A percentile compares a stretch with the other conserved stretches of the same genome.
phyloP scores from a whole-genome alignment of 805 yeast species.

The Komagataella phaffii region DNA sequence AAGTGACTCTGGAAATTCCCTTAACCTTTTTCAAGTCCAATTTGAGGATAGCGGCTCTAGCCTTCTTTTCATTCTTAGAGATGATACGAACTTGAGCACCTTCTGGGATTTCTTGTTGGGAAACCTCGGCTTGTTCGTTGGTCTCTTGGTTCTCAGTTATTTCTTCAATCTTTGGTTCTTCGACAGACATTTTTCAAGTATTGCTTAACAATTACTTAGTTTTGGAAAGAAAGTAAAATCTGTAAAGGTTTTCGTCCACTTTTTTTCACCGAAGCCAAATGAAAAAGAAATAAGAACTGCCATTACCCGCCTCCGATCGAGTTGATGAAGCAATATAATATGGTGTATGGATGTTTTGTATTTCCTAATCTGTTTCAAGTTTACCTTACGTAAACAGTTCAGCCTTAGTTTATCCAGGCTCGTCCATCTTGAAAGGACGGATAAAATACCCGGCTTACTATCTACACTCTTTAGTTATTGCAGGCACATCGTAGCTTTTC shows the following conservation, averaged over 20 bases:
- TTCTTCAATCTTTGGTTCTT: constrained; percentile 18
- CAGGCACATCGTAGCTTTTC: background rate
- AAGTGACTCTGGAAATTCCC: constrained; percentile 91
- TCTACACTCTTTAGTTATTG: background rate
- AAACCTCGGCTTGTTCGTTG: background rate
- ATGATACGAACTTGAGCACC: constrained; percentile 74
- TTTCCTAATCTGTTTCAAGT: background rate
- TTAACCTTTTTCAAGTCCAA: constrained; percentile 81
- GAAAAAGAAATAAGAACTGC: background rate
- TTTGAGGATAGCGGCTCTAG: constrained; percentile 80
- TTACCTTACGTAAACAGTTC: background rate
- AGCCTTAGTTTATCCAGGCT: background rate
- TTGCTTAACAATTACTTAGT: background rate
- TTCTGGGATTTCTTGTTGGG: constrained; percentile 45
- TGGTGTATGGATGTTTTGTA: background rate
- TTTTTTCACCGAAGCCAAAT: background rate
- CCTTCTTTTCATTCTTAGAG: constrained; percentile 90
- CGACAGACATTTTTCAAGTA: constrained; percentile 14
- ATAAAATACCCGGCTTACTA: background rate
- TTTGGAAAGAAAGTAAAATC: background rate
- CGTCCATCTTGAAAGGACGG: background rate
- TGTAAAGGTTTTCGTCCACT: background rate
- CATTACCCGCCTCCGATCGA: background rate
- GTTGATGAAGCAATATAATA: too few relatives aligned
- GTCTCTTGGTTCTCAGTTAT: constrained; percentile 10